Percentiles rank a stretch among this genome's conserved stretches.
Conservation (phyloP, 192 early-diverging fungal species). For the Neocallimastix lanati region DNA sequence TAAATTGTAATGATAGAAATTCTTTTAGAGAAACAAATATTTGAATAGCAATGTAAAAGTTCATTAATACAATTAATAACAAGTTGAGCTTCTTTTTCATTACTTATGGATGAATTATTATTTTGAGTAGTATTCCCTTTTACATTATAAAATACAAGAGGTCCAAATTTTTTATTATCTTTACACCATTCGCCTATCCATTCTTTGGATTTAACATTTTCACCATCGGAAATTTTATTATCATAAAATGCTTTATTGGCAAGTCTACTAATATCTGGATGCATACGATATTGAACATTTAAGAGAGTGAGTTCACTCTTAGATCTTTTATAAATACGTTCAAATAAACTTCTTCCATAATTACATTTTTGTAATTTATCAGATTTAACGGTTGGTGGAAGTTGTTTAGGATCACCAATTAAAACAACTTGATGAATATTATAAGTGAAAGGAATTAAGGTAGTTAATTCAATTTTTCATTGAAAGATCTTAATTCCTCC, state of each 20-base stretch:
- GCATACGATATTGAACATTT: conserved; percentile 94
- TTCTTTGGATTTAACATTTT: conserved; percentile 24
- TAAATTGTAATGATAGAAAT: conserved; percentile 87
- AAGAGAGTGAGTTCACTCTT: conserved; percentile 52
- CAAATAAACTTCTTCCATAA: conserved; percentile 81
- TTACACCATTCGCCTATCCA: conserved; percentile 43
- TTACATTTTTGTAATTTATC: conserved; percentile 32
- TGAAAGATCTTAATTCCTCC: background rate
- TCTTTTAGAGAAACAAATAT: conserved; percentile 27
- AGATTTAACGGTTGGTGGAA: conserved; percentile 78
- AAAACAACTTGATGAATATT: conserved; percentile 60
- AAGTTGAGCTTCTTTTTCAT: background rate
- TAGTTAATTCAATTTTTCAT: conserved; percentile 31
- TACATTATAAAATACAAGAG: conserved; percentile 64
- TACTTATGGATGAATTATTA: background rate
- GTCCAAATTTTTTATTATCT: conserved; percentile 20
- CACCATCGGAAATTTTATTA: conserved; percentile 48
- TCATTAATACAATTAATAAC: background rate
- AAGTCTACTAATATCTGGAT: conserved; percentile 69
- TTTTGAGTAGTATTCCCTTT: conserved; percentile 11
- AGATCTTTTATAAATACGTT: conserved; percentile 49
- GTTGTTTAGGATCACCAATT: conserved; percentile 86
- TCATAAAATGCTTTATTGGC: conserved; percentile 64
- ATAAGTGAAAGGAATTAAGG: conserved; percentile 72
- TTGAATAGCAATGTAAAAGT: background rate